Percentiles rank a stretch among this genome's conserved stretches.
Conservation (phyloP, 2,329 filamentous ascomycete species). For the Ophiostoma sp. region DNA sequence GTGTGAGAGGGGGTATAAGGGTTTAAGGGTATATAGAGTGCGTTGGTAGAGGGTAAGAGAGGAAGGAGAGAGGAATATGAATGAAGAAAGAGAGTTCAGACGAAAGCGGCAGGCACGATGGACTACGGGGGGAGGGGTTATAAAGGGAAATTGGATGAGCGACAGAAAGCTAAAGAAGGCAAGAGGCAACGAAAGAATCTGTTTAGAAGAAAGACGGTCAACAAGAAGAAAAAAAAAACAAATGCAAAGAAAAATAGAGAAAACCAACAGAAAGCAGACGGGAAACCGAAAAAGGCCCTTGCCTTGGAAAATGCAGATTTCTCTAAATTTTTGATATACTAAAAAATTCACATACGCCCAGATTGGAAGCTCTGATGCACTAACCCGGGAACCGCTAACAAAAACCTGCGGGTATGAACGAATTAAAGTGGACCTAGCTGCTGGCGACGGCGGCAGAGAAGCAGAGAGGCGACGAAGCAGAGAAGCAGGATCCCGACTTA, state of each 20-base stretch:
- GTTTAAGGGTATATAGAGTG: too few relatives aligned
- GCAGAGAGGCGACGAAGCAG: background rate
- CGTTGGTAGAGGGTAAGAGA: background rate
- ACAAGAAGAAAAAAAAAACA: constrained; percentile 9
- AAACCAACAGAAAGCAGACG: background rate
- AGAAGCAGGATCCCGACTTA: background rate
- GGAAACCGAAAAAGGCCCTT: background rate
- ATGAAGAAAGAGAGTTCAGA: background rate
- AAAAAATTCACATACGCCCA: constrained; percentile 17
- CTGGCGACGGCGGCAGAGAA: background rate
- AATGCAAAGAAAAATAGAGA: constrained; percentile 6
- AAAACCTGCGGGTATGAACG: constrained; percentile 5
- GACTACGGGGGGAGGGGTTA: background rate
- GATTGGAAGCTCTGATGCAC: constrained; percentile 16
- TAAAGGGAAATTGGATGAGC: background rate
- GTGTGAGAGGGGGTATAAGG: background rate
- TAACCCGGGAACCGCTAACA: background rate
- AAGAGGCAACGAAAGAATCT: background rate
- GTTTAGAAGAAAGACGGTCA: constrained; percentile 7
- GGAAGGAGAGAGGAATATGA: background rate
- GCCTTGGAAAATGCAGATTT: background rate
- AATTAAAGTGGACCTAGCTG: background rate
- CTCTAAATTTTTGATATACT: constrained; percentile 1
- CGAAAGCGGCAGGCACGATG: background rate
- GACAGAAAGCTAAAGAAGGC: constrained; percentile 3